Conservation (phyloP, 805 yeast species). For the Myxozyma melibiosi region DNA sequence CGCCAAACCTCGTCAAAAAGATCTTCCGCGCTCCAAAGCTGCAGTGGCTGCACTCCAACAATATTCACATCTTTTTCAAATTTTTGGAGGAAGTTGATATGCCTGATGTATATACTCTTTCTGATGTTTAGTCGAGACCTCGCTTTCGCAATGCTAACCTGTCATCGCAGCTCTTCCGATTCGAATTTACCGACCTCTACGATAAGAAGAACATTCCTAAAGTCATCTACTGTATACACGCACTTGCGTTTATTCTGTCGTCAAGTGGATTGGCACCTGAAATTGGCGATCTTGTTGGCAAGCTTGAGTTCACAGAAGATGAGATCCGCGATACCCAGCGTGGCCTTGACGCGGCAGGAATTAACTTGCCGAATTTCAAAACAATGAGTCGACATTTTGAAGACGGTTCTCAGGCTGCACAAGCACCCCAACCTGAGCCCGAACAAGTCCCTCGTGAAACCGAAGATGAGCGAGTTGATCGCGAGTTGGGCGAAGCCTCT, state of each 20-base stretch:
- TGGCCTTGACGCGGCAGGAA: constrained; percentile 61
- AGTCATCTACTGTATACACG: constrained; percentile 91
- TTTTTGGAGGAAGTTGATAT: constrained; percentile 69
- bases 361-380: constrained; percentile 76
- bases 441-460: constrained; percentile 7
- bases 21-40: constrained; percentile 57
- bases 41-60: constrained; percentile 89
- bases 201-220: constrained; percentile 91
- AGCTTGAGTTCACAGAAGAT: constrained; percentile 61
- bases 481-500: constrained; percentile 3
- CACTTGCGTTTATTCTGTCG: constrained; percentile 73
- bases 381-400: constrained; percentile 51
- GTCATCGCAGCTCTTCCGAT: constrained; percentile 55
- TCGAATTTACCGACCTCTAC: constrained; percentile 90
- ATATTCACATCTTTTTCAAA: constrained; percentile 76
- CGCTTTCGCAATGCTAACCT: background rate
- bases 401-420: constrained; percentile 22
- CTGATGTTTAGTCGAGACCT: background rate
- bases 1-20: constrained; percentile 62
- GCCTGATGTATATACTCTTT: constrained; percentile 59
- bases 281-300: constrained; percentile 64
- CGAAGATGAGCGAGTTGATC: constrained; percentile 16
- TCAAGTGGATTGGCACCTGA: constrained; percentile 52
- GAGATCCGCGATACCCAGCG: constrained; percentile 70
- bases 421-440: background rate